Evolutionary conservation across 495 filamentous ascomycete species (phyloP).

Genomic region (Aspergillus funiculosus): DNA sequence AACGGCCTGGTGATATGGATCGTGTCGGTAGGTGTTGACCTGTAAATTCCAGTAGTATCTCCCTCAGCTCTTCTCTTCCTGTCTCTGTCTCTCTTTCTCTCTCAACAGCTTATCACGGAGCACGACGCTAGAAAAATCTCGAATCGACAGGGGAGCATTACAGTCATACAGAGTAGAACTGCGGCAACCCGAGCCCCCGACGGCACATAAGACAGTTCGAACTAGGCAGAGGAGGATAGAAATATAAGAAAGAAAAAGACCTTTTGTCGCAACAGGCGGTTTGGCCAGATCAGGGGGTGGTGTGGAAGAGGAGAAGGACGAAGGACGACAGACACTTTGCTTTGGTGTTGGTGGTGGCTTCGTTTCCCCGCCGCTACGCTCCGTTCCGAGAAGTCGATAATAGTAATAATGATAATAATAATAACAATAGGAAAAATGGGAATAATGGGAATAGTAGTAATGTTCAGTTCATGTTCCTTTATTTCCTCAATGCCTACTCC

Average conservation of each 20-base stretch:
- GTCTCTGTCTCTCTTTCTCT: not conserved
- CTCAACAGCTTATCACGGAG: slow-evolving; percentile 13
- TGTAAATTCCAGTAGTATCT: not conserved
- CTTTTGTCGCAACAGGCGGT: slow-evolving; percentile 9
- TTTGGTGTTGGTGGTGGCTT: too few relatives aligned
- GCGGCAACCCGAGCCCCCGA: slow-evolving; percentile 2
- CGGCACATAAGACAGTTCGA: not conserved
- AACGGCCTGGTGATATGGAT: not conserved
- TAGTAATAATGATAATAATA: too few relatives aligned
- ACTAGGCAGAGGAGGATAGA: not conserved
- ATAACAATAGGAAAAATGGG: too few relatives aligned
- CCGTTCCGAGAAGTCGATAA: too few relatives aligned
- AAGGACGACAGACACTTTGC: too few relatives aligned
- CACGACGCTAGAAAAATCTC: slow-evolving; percentile 14
- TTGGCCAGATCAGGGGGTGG: slow-evolving; percentile 14
- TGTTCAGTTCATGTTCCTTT: too few relatives aligned
- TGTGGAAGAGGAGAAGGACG: slow-evolving; percentile 7
- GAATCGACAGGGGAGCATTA: slow-evolving; percentile 19
- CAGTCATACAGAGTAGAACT: slow-evolving; percentile 13
- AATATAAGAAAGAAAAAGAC: not conserved
- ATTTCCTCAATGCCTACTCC: too few relatives aligned
- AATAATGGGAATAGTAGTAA: too few relatives aligned
- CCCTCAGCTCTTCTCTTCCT: too few relatives aligned
- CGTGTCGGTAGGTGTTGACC: not conserved
- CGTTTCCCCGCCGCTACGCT: slow-evolving; percentile 8